A percentile compares a stretch with the other conserved stretches of the same genome.
Evolutionary conservation across 148 eudicot genomes (phyloP).

Genomic region (Camellia japonica): DNA sequence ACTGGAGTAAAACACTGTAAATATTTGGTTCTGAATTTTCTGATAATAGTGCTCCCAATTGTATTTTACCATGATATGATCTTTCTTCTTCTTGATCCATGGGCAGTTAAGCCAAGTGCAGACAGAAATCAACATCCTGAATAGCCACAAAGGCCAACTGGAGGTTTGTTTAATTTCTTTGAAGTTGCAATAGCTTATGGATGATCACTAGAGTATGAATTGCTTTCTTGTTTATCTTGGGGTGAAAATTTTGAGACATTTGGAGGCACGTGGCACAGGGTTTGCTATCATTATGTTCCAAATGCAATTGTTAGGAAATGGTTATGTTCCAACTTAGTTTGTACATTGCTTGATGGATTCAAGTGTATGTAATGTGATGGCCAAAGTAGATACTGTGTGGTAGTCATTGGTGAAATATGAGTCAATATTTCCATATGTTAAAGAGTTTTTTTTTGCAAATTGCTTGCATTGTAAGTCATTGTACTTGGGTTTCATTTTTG

Average conservation of each 20-base stretch:
- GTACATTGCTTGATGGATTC: neutral
- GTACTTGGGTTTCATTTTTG: neutral
- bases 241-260: neutral
- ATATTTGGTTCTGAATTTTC: neutral
- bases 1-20: neutral
- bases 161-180: slow-evolving; percentile 52
- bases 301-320: neutral
- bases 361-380: neutral
- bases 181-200: neutral
- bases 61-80: neutral
- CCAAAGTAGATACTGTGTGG: neutral
- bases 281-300: neutral
- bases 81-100: slow-evolving; percentile 12
- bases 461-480: neutral
- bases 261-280: neutral
- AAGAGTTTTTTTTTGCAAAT: no score
- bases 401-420: neutral
- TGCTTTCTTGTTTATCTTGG: neutral
- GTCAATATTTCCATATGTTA: no score
- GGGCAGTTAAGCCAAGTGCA: slow-evolving; percentile 63
- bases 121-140: slow-evolving; percentile 56
- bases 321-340: neutral
- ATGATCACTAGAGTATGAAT: neutral
- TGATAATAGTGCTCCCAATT: neutral
- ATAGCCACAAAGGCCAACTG: slow-evolving; percentile 49